A percentile compares a stretch with the other conserved stretches of the same genome.
Evolutionary conservation across 1,284 basidiomycete genomes (phyloP).

Genomic region (Rhodotorula sp.): DNA sequence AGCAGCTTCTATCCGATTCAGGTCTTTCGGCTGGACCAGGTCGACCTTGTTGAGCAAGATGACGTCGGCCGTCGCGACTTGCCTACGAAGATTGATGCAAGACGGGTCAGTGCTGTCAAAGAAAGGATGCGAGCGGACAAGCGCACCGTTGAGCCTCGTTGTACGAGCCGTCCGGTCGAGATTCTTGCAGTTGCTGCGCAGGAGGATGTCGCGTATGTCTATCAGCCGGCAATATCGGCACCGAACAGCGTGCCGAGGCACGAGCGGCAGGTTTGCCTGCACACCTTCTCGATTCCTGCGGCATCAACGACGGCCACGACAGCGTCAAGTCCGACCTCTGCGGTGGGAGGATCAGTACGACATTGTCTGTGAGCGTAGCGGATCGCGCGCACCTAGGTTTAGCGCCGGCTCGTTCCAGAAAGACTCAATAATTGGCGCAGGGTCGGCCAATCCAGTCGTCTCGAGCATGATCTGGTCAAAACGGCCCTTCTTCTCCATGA

Average conservation of each 20-base stretch:
- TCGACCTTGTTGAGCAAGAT: conserved; percentile 85
- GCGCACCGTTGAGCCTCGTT: conserved; percentile 62
- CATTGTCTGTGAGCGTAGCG: too few species aligned
- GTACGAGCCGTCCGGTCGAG: conserved; percentile 62
- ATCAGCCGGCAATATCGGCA: not conserved
- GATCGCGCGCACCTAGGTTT: conserved; percentile 17
- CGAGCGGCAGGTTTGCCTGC: not conserved
- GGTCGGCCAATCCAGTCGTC: conserved; percentile 89
- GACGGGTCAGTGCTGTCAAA: not conserved
- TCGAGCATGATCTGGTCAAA: conserved; percentile 92
- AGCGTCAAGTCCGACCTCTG: conserved; percentile 74
- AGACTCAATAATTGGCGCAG: conserved; percentile 56
- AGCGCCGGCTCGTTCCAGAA: conserved; percentile 40
- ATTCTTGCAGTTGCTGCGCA: conserved; percentile 77
- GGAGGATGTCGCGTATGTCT: not conserved
- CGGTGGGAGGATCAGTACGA: conserved; percentile 55
- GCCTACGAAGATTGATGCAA: conserved; percentile 55
- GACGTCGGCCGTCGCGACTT: conserved; percentile 86
- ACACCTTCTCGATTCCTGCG: conserved; percentile 33
- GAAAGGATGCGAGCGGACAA: conserved; percentile 6
- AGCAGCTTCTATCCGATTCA: conserved; percentile 56
- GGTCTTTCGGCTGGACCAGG: conserved; percentile 55
- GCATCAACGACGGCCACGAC: conserved; percentile 89
- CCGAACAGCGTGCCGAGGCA: too few species aligned
- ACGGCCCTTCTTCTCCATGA: conserved; percentile 59